A percentile compares a stretch with the other conserved stretches of the same genome.
Evolutionary conservation across 2,329 filamentous ascomycete genomes (phyloP).

Genomic region (Polytolypa hystricis): DNA sequence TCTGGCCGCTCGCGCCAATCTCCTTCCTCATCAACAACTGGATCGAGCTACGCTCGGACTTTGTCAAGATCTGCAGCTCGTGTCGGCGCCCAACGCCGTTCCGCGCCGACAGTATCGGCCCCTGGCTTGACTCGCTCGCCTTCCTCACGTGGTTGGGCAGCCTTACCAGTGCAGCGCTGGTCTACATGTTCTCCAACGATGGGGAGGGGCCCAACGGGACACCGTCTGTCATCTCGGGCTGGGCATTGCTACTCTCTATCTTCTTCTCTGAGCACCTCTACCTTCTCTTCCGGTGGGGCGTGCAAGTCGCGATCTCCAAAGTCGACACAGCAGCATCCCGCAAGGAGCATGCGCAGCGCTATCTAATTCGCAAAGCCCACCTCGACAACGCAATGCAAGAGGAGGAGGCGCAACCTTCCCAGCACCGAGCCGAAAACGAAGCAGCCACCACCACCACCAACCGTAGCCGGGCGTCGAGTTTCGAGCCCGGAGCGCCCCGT

Average conservation of each 20-base stretch:
- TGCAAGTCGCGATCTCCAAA: conserved; percentile 63
- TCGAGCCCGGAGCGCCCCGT: conserved; percentile 5
- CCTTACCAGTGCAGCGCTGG: conserved; percentile 73
- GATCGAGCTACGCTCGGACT: conserved; percentile 86
- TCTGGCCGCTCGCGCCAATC: conserved; percentile 86
- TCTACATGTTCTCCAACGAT: conserved; percentile 71
- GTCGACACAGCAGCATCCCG: conserved; percentile 78
- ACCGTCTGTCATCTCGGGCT: conserved; percentile 56
- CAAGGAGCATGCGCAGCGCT: conserved; percentile 73
- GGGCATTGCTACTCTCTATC: conserved; percentile 71
- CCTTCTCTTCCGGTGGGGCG: conserved; percentile 61
- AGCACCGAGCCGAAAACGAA: conserved; percentile 13
- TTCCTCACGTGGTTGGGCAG: conserved; percentile 93
- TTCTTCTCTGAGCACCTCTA: conserved; percentile 85
- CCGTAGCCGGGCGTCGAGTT: conserved; percentile 15
- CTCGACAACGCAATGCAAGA: conserved; percentile 40
- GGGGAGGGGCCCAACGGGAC: conserved; percentile 20
- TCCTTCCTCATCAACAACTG: conserved; percentile 93
- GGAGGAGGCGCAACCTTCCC: conserved; percentile 7
- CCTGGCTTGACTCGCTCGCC: conserved; percentile 74
- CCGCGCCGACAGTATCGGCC: conserved; percentile 86
- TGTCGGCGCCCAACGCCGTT: conserved; percentile 83
- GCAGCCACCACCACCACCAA: neutral
- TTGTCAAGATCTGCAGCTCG: conserved; percentile 83
- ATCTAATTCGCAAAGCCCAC: conserved; percentile 65